These are phyloP conservation scores for Populus nigra DNA, from an alignment of 345 rosid species.

Conservation along the genomic window DNA sequence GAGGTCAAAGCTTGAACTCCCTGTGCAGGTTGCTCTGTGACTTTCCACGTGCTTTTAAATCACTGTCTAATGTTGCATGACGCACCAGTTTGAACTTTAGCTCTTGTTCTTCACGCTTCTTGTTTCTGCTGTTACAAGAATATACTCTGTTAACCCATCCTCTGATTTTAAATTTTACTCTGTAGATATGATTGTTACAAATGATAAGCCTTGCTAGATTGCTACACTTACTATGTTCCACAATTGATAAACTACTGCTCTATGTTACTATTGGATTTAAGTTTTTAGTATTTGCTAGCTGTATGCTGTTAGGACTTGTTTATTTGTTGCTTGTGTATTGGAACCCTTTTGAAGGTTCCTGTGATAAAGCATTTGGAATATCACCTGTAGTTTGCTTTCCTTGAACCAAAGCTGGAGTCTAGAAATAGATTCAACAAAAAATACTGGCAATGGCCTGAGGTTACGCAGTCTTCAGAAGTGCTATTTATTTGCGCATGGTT, in stretches of 20 bases:
- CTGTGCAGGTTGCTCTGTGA: slow-evolving; percentile 73
- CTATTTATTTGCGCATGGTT: not conserved
- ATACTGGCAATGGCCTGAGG: not conserved
- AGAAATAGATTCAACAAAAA: not conserved
- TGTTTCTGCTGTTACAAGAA: not conserved
- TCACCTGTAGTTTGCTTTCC: not conserved
- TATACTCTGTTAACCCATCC: not conserved
- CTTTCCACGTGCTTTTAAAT: not conserved
- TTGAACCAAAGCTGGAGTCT: not conserved
- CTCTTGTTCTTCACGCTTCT: not conserved
- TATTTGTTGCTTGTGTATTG: not conserved
- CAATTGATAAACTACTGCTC: not conserved
- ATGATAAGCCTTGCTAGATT: not conserved
- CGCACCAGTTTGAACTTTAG: not conserved
- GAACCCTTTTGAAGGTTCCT: not conserved
- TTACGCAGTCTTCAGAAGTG: not conserved
- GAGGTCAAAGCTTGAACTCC: slow-evolving; percentile 98
- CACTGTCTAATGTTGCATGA: not conserved
- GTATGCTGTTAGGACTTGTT: not conserved
- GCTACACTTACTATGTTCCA: not conserved
- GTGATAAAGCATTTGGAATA: not conserved
- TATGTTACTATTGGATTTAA: not conserved
- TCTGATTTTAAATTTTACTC: not conserved
- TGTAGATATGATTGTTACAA: not conserved
- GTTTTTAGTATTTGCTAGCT: not conserved